phyloP scores from a whole-genome alignment of 306 rosid genomes.

The Cucurbita ficifolia region DNA sequence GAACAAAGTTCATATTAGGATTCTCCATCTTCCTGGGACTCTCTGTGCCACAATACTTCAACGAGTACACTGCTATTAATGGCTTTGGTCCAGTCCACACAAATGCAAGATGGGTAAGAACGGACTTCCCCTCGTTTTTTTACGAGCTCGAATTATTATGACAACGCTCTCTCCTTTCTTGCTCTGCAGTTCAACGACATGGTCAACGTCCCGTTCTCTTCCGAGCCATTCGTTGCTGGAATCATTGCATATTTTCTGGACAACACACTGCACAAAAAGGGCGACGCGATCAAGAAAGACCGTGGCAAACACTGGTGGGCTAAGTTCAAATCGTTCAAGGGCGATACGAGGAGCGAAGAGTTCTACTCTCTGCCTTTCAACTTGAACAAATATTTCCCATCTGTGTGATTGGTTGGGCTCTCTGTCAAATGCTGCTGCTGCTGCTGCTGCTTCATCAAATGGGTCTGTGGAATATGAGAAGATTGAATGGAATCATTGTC shows the following conservation, averaged over 20 bases:
- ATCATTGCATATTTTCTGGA: conserved; percentile 70
- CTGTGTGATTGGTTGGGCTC: conserved; percentile 21
- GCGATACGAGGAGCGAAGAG: conserved; percentile 78
- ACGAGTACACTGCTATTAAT: conserved; percentile 60
- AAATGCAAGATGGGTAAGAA: conserved; percentile 81
- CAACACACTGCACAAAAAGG: conserved; percentile 67
- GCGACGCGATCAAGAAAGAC: conserved; percentile 49
- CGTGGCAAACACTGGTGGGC: conserved; percentile 99
- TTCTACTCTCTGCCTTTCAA: conserved; percentile 91
- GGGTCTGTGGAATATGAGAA: neutral
- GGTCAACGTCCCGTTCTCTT: conserved; percentile 76
- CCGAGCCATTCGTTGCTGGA: conserved; percentile 90
- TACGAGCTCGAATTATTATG: neutral
- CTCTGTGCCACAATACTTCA: conserved; percentile 91
- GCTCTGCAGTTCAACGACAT: conserved; percentile 81
- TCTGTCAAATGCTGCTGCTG: conserved; percentile 5
- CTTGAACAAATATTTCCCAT: conserved; percentile 90
- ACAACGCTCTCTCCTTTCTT: neutral
- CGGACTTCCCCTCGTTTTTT: neutral
- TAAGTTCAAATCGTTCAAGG: conserved; percentile 63
- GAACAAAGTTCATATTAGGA: conserved; percentile 79
- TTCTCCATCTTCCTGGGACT: conserved; percentile 86
- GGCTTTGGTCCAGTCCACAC: conserved; percentile 94
- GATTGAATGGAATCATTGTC: neutral
- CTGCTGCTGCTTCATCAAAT: neutral